These are phyloP conservation scores for Beauveria bassiana DNA, from an alignment of 2,329 filamentous ascomycete species.

Conservation along the genomic window DNA sequence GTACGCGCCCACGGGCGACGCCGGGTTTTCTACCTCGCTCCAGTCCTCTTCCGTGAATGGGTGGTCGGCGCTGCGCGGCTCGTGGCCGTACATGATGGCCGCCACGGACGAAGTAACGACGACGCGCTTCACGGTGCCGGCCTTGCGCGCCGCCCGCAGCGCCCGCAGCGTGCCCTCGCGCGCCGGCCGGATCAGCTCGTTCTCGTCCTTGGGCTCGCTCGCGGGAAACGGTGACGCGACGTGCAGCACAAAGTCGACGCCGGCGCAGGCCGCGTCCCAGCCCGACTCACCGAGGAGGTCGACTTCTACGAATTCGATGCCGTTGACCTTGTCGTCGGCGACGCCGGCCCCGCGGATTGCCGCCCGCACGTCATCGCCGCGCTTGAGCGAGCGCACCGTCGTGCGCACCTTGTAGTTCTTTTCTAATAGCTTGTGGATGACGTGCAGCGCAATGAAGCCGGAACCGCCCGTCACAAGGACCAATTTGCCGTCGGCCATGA, in stretches of 20 bases:
- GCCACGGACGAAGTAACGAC: slow-evolving; percentile 14
- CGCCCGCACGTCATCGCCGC: slow-evolving; percentile 15
- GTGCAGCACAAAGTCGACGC: slow-evolving; percentile 25
- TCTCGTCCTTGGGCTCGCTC: slow-evolving; percentile 10
- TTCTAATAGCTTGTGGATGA: slow-evolving; percentile 17
- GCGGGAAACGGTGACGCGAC: slow-evolving; percentile 26
- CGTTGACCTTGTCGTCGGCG: slow-evolving; percentile 12
- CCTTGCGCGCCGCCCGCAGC: slow-evolving; percentile 12
- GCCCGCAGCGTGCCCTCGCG: slow-evolving; percentile 16
- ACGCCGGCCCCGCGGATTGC: slow-evolving; percentile 5
- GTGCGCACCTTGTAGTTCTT: slow-evolving; percentile 15
- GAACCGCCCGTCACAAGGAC: slow-evolving; percentile 19
- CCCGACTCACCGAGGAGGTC: slow-evolving; percentile 22
- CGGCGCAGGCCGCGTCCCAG: slow-evolving; percentile 21
- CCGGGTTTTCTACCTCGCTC: background rate
- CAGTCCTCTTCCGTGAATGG: slow-evolving; percentile 7
- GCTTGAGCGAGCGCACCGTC: slow-evolving; percentile 13
- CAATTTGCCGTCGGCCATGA: slow-evolving; percentile 3
- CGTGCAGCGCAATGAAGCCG: slow-evolving; percentile 17
- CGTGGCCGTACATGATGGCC: slow-evolving; percentile 3
- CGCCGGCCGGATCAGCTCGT: slow-evolving; percentile 16
- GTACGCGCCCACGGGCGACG: background rate
- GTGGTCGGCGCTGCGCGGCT: background rate
- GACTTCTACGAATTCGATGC: slow-evolving; percentile 21
- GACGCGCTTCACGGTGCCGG: slow-evolving; percentile 15